phyloP scores from a whole-genome alignment of 441 rosid genomes.

The Pelargonium myrrhifolium region DNA sequence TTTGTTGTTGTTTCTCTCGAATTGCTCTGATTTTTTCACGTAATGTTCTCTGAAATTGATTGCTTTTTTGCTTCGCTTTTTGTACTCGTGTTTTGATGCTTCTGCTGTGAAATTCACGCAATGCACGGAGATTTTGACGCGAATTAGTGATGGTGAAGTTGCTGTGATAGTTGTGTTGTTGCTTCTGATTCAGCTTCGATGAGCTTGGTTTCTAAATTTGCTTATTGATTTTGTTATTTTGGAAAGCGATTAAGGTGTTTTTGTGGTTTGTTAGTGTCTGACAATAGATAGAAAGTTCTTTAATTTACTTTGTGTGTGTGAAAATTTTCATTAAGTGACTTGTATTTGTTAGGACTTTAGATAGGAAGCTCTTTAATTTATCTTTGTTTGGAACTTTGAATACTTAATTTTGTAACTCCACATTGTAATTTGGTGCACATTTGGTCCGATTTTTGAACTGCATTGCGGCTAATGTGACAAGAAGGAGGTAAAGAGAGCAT shows the following conservation, averaged over 20 bases:
- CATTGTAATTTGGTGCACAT: conserved; percentile 5
- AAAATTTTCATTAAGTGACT: not conserved
- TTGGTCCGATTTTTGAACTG: conserved; percentile 15
- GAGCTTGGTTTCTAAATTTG: conserved; percentile 1
- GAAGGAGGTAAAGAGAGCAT: too few species aligned
- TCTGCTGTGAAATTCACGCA: conserved; percentile 22
- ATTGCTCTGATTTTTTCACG: conserved; percentile 5
- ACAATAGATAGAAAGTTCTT: not conserved
- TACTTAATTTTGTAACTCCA: conserved; percentile 1
- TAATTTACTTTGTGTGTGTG: not conserved
- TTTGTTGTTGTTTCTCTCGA: not conserved
- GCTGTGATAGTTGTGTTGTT: not conserved
- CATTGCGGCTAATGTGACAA: too few species aligned
- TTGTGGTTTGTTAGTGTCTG: not conserved
- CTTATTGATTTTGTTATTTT: not conserved
- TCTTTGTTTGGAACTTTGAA: too few species aligned
- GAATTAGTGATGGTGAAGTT: not conserved
- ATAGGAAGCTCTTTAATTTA: too few species aligned
- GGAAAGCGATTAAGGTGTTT: not conserved
- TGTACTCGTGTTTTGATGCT: not conserved
- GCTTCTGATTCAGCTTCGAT: not conserved
- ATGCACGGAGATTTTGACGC: conserved; percentile 24
- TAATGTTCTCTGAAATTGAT: conserved; percentile 6
- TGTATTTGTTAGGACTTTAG: not conserved
- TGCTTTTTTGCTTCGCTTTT: conserved; percentile 14